A percentile compares a stretch with the other conserved stretches of the same genome.
Evolutionary conservation across 345 rosid species (phyloP).

Genomic region (Bretschneidera sinensis): DNA sequence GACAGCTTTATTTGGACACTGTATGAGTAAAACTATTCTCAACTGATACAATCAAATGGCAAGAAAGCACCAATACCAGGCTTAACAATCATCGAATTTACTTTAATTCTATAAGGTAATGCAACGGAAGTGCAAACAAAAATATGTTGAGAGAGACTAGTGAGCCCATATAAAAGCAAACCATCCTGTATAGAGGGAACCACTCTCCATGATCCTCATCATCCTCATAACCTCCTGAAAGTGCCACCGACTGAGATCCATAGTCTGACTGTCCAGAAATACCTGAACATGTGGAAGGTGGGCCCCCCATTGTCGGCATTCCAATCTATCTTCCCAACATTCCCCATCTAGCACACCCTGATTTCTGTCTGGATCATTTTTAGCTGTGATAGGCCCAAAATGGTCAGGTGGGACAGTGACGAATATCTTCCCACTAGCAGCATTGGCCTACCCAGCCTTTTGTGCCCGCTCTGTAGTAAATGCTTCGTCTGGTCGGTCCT

Average conservation of each 20-base stretch:
- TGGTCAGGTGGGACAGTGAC: constrained; percentile 66
- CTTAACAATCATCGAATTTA: constrained; percentile 3
- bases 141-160: not conserved
- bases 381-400: constrained; percentile 76
- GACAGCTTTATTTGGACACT: not conserved
- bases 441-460: constrained; percentile 69
- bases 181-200: constrained; percentile 78
- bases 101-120: not conserved
- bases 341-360: constrained; percentile 73
- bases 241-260: constrained; percentile 79
- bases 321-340: constrained; percentile 60
- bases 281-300: constrained; percentile 76
- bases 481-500: constrained; percentile 59
- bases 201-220: constrained; percentile 89
- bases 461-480: constrained; percentile 63
- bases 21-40: no score
- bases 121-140: not conserved
- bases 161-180: constrained; percentile 3
- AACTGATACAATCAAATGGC: not conserved
- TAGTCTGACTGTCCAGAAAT: constrained; percentile 65
- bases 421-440: constrained; percentile 67
- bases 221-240: constrained; percentile 73
- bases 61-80: not conserved
- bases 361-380: constrained; percentile 58
- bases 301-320: constrained; percentile 76